These are phyloP conservation scores for Candida coleopterorum DNA, from an alignment of 805 yeast genomes.

Conservation along the genomic window DNA sequence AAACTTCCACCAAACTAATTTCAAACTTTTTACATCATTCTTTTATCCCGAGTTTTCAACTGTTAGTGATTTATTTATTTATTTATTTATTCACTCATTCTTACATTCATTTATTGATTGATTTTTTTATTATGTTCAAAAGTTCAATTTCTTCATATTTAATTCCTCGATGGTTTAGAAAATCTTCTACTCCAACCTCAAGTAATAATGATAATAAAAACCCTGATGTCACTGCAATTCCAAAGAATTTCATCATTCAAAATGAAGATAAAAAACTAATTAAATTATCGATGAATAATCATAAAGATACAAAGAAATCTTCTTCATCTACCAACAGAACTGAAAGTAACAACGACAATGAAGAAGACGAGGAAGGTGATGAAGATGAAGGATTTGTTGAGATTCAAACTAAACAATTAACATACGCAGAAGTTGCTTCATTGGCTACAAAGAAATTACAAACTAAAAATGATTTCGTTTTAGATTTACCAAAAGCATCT, in stretches of 20 bases:
- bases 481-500: no score
- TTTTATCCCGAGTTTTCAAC: no score
- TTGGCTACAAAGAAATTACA: slow-evolving; percentile 21
- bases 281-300: slow-evolving; percentile 31
- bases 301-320: slow-evolving; percentile 1
- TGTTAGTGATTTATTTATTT: no score
- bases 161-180: slow-evolving; percentile 15
- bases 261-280: slow-evolving; percentile 23
- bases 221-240: slow-evolving; percentile 19
- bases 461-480: slow-evolving; percentile 9
- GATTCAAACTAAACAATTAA: slow-evolving; percentile 29
- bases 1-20: no score
- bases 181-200: slow-evolving; percentile 6
- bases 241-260: slow-evolving; percentile 27
- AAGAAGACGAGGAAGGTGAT: slow-evolving; percentile 13
- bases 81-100: no score
- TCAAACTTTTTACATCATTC: no score
- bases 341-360: no score
- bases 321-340: no score
- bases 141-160: slow-evolving; percentile 12
- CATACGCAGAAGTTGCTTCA: slow-evolving; percentile 43
- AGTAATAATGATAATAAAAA: slow-evolving; percentile 2
- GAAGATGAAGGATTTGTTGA: slow-evolving; percentile 34
- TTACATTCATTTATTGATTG: no score
- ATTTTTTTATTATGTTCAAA: slow-evolving; percentile 16